phyloP scores from a whole-genome alignment of 805 yeast species.

The Metschnikowia santaceciliae region DNA sequence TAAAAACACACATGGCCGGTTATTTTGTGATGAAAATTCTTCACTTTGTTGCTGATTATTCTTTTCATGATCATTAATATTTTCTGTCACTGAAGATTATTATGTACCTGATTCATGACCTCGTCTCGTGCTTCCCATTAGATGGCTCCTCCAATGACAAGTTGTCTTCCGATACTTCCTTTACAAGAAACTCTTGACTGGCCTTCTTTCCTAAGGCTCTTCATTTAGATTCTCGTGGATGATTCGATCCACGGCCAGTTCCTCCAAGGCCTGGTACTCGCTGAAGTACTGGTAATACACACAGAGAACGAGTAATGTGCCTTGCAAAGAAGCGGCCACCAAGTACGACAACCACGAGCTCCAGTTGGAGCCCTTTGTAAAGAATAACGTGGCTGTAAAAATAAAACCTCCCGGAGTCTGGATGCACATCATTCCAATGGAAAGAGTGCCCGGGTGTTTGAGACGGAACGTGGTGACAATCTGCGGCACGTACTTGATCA shows the following conservation, averaged over 20 bases:
- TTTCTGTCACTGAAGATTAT: background rate
- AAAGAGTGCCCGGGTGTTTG: slow-evolving; percentile 76
- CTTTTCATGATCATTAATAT: too few relatives aligned
- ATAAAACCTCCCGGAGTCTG: slow-evolving; percentile 89
- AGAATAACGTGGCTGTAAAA: slow-evolving; percentile 69
- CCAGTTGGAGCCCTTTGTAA: slow-evolving; percentile 78
- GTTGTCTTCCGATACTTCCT: too few relatives aligned
- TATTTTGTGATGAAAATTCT: too few relatives aligned
- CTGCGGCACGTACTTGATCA: slow-evolving; percentile 78
- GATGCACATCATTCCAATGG: slow-evolving; percentile 74
- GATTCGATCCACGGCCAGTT: slow-evolving; percentile 9
- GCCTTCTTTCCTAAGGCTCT: background rate
- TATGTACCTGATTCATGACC: too few relatives aligned
- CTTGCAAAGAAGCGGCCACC: slow-evolving; percentile 67
- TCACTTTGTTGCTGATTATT: too few relatives aligned
- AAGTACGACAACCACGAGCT: slow-evolving; percentile 81
- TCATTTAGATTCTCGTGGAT: slow-evolving; percentile 9
- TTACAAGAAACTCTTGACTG: too few relatives aligned
- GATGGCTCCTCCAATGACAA: too few relatives aligned
- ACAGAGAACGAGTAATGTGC: slow-evolving; percentile 58
- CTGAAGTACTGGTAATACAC: slow-evolving; percentile 38
- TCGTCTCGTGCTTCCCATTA: too few relatives aligned
- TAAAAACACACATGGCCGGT: too few relatives aligned
- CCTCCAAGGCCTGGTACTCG: slow-evolving; percentile 9
- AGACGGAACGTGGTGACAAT: slow-evolving; percentile 62